Evolutionary conservation across 73 alveolate species (phyloP).

Genomic region (Halteria grandinella): DNA sequence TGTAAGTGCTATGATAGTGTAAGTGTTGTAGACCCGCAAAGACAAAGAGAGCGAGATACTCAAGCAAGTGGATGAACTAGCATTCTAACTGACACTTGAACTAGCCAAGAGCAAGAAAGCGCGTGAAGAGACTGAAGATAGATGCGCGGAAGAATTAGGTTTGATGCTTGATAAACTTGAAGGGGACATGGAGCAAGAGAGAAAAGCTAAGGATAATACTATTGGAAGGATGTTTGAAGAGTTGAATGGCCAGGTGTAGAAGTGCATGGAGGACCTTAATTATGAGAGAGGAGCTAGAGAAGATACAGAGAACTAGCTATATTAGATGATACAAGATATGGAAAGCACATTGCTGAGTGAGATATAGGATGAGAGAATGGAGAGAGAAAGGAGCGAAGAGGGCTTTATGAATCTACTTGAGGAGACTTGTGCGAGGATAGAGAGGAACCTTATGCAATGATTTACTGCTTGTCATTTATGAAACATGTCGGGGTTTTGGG

Average conservation of each 20-base stretch:
- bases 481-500: too few species aligned
- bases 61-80: constrained; percentile 56
- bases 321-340: constrained; percentile 75
- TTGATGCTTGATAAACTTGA: constrained; percentile 27
- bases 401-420: constrained; percentile 72
- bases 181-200: constrained; percentile 38
- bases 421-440: constrained; percentile 78
- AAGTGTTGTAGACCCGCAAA: constrained; percentile 10
- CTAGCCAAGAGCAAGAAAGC: constrained; percentile 57
- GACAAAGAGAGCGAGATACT: constrained; percentile 37
- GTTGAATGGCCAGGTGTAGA: constrained; percentile 47
- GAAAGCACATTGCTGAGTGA: constrained; percentile 55
- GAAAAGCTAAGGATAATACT: constrained; percentile 44
- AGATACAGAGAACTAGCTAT: constrained; percentile 64
- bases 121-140: constrained; percentile 62
- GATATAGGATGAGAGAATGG: constrained; percentile 58
- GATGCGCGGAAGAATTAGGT: constrained; percentile 16
- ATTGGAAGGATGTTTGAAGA: constrained; percentile 17
- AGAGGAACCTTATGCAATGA: constrained; percentile 28
- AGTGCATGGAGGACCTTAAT: constrained; percentile 60
- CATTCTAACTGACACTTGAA: constrained; percentile 46
- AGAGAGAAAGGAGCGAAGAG: constrained; percentile 74
- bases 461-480: too few species aligned
- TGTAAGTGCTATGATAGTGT: not conserved
- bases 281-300: constrained; percentile 70